Base-by-base conservation (phyloP, 768 basidiomycete genomes). In the Naganishia antarctica region DNA sequence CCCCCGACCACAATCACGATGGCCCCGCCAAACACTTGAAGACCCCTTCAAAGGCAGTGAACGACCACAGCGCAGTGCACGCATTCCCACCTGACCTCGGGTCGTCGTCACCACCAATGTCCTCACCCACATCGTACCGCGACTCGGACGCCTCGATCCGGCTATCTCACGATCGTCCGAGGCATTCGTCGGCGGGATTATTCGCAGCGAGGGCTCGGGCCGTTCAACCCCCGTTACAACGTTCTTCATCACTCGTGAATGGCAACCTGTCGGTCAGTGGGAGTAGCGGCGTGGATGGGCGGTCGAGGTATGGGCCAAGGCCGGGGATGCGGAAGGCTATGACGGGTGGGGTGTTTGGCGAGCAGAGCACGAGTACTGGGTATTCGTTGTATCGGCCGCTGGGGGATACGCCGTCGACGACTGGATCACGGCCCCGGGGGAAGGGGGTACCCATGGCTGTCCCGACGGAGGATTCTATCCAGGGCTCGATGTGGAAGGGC, bases 401-500 rank as follows among this genome's bases (percentile, higher is more conserved):
- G 43, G n/a, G 18, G 6, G 43, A 37, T 37, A 37, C 34, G 8
- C 8, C 7, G 34, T 37, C 8, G 34, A 37, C 34, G 15, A 37
- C 7, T 15, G 15, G 8, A 15, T 37, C 34, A 15, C 21, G 31
- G 34, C 31, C 12, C 3, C 5, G 32, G 37, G 21, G 53, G 37
- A n/a, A 25, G 32, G n/a, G 21, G 5, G 45, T 18, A 9, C n/a
- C 50, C 31, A 9, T 16, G 1, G 3, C 50, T 4, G 15, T 18
- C 3, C 28, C 21, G 45, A 31, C 70, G 68, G 53, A 76, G 2
- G 29, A 47, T 26, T 58, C 63, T 2, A 41, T 66, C 25, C 43
- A 66, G 44, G 60, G 60, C 5, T 29, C 65, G n/a, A 61, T 66
- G 60, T 66, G 65, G 65, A 51, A 44, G 45, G 60, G 49, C 4